Conservation (phyloP, 331 rosid species). For the Stylosanthes scabra region DNA sequence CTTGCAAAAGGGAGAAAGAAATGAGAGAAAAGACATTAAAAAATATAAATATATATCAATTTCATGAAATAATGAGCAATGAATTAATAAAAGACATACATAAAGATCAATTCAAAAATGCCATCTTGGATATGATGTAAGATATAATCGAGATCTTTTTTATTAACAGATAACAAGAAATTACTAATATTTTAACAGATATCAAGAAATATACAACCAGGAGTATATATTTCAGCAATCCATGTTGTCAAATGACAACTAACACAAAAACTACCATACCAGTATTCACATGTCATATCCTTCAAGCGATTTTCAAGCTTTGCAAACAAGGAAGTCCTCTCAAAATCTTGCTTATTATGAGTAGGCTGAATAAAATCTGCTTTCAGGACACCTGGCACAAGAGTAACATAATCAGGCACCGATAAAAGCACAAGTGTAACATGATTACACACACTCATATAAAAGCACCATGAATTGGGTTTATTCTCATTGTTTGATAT, state of each 20-base stretch:
- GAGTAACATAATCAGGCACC: constrained; percentile 20
- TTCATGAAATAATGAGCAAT: too few species aligned
- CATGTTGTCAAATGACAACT: constrained; percentile 12
- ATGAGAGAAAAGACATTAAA: constrained; percentile 18
- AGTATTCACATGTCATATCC: constrained; percentile 87
- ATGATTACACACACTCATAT: too few species aligned
- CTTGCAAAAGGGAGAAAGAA: constrained; percentile 1
- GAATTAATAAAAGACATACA: too few species aligned
- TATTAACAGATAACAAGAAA: too few species aligned
- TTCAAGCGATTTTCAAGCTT: constrained; percentile 85
- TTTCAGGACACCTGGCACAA: constrained; percentile 66
- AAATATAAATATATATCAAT: not conserved
- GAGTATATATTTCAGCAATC: constrained; percentile 18
- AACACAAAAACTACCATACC: constrained; percentile 51
- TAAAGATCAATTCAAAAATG: too few species aligned
- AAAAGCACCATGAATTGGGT: too few species aligned
- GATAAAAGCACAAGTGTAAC: not conserved
- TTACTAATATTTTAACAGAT: too few species aligned
- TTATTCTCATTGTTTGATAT: too few species aligned
- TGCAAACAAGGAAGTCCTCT: constrained; percentile 80
- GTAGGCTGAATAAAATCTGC: constrained; percentile 83
- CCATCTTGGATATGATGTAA: too few species aligned
- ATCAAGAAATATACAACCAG: constrained; percentile 2
- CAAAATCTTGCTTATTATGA: constrained; percentile 95
- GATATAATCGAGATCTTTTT: too few species aligned